Base-by-base conservation (phyloP, 805 yeast species). In the Wickerhamiella parazyma region DNA sequence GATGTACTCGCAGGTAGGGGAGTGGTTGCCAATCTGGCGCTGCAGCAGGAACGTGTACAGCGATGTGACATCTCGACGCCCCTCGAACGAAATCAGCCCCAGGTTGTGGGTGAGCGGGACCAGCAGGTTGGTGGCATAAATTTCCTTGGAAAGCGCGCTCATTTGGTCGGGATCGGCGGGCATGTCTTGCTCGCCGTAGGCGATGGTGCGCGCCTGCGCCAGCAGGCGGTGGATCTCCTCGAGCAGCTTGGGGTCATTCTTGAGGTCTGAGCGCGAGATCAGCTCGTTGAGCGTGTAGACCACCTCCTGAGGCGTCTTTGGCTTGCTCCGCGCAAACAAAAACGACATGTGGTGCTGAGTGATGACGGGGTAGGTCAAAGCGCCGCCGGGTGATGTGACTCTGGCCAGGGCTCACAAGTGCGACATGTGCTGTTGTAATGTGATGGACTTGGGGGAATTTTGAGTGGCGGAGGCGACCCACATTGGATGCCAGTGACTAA, bases 1-100 rank as follows among this genome's bases (percentile, higher is more conserved):
- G 33, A 91, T 61, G 59, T 86, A 83, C 55, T 89, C 95, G 16
- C 85, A 87, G 0, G 95, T 84, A 14, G 95, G 95, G 7, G 79
- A 73, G 51, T 85, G 72, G 21, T 37, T 36, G 35, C 85, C 89
- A 31, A 77, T 74, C 50, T 79, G 80, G 42, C 94, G 76, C 53
- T 87, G 75, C 49, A 91, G 69, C 34, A 93, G 69, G 4, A 84
- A 77, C 49, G 78, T 73, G 58, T 86, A 85, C 42, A 91, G 59
- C 4, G 73, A 65, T 4, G 76, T 70, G 12, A 85, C 89, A 52
- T 83, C 91, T 55, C 89, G 86, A 45, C 95, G 69, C 36, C 93
- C 76, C 57, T 91, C 97, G 62, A 91, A 87, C 49, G 85, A 95
- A 45, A 91, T 69, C 26, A 69, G 68, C n/a, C 64, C 65, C 45